Percentiles rank a stretch among this genome's conserved stretches.
phyloP scores from a whole-genome alignment of 805 yeast species.

The Metschnikowia noctiluminum region DNA sequence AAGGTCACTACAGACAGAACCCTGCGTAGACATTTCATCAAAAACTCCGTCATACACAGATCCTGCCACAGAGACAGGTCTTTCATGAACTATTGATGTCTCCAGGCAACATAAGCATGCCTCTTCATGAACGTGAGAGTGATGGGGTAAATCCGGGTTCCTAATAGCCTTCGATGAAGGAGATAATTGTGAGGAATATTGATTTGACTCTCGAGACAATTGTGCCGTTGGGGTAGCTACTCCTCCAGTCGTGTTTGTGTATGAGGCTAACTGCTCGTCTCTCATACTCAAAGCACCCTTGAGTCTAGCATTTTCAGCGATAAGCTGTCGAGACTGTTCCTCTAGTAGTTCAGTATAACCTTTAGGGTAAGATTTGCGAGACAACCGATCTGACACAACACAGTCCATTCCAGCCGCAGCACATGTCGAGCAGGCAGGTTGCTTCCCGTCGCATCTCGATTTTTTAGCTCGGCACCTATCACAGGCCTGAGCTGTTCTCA shows the following conservation, averaged over 20 bases:
- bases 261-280: constrained; percentile 56
- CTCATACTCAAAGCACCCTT: constrained; percentile 59
- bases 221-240: too few species aligned
- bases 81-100: constrained; percentile 54
- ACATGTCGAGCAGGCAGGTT: constrained; percentile 74
- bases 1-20: constrained; percentile 44
- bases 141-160: not conserved
- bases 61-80: constrained; percentile 67
- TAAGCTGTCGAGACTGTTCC: constrained; percentile 82
- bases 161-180: not conserved
- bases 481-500: constrained; percentile 86
- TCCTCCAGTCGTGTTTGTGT: not conserved
- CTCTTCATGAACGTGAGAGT: constrained; percentile 22
- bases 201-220: too few species aligned
- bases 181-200: too few species aligned
- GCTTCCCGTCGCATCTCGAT: constrained; percentile 73
- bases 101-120: constrained; percentile 53
- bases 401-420: constrained; percentile 83
- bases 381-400: constrained; percentile 80
- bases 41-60: constrained; percentile 43
- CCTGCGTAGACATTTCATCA: constrained; percentile 30
- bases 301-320: constrained; percentile 71
- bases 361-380: constrained; percentile 83
- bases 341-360: constrained; percentile 91
- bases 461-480: constrained; percentile 84